These are phyloP conservation scores for Penicillium occitanis DNA, from an alignment of 2,329 filamentous ascomycete species.

Conservation along the genomic window DNA sequence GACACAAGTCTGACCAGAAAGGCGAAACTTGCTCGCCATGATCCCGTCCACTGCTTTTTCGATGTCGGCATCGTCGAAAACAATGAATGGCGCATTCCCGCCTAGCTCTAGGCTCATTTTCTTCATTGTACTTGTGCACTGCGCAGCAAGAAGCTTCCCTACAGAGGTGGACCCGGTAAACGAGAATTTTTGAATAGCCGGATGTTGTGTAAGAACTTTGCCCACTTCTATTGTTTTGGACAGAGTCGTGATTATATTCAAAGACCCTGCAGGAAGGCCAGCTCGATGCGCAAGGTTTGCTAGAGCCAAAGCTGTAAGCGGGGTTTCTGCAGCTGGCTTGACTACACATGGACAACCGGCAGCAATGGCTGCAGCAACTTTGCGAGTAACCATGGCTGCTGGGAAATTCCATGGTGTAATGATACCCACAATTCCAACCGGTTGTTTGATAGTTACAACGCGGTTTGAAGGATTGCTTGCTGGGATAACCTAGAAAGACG, in stretches of 20 bases:
- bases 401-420: conserved; percentile 69
- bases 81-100: conserved; percentile 38
- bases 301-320: conserved; percentile 82
- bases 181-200: not conserved
- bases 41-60: not conserved
- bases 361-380: conserved; percentile 37
- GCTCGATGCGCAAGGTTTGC: conserved; percentile 83
- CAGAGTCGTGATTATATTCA: conserved; percentile 76
- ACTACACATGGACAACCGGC: conserved; percentile 40
- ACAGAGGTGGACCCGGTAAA: conserved; percentile 4
- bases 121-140: conserved; percentile 35
- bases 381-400: conserved; percentile 53
- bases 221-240: conserved; percentile 35
- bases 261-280: conserved; percentile 85
- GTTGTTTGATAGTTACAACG: conserved; percentile 63
- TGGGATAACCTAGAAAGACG: conserved; percentile 44
- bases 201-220: conserved; percentile 62
- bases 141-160: not conserved
- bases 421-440: conserved; percentile 65
- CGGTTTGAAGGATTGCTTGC: conserved; percentile 59
- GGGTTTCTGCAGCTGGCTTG: conserved; percentile 74
- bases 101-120: conserved; percentile 45
- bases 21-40: conserved; percentile 50
- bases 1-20: conserved; percentile 12
- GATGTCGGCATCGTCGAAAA: conserved; percentile 12